Base-by-base conservation (phyloP, 2,329 filamentous ascomycete species). In the Pseudogymnoascus sp. region DNA sequence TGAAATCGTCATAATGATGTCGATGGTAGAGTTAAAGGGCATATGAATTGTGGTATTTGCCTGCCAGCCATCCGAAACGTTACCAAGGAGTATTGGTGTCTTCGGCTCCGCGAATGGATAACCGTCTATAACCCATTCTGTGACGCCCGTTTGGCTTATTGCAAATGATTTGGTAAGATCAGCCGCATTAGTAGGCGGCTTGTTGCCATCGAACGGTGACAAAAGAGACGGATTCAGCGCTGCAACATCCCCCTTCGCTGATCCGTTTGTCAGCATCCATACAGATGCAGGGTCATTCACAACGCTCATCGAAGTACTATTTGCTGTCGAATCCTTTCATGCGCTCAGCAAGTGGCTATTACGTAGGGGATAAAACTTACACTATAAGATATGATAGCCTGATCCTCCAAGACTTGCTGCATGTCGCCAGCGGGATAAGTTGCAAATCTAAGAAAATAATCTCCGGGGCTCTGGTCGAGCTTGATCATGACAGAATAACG, bases 401-500 rank as follows among this genome's bases (percentile, higher is more conserved):
- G 38, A 4, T 11, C 38, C 16, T 41, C 16, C 6, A 41, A 11
- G 1, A 41, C 38, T 11, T 41, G 38, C 16, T 41, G n/a, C 38
- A 41, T 41, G 8, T 41, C 38, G 8, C 38, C 38, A 1, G 38
- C 8, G 6, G 38, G 38, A 11, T 41, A 41, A 10, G 38, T 41
- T 10, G 38, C 38, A 4, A 41, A 41, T 41, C 65, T 31, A 6
- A 67, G 49, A 31, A 29, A 59, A 43, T 67, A 66, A 21, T 66
- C 37, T 59, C 65, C 64, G 2, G 66, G 66, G 16, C 12, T 60
- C 37, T 65, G 66, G 45, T 68, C 59, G 29, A 68, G 61, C 59
- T 64, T 66, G 45, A 68, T 61, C 63, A 68, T 67, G 23, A 66
- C 67, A 12, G 66, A 68, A 64, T 68, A 68, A 1, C 66, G 64